These are phyloP conservation scores for Bisporella sp. DNA, from an alignment of 2,329 filamentous ascomycete genomes.

Conservation along the genomic window DNA sequence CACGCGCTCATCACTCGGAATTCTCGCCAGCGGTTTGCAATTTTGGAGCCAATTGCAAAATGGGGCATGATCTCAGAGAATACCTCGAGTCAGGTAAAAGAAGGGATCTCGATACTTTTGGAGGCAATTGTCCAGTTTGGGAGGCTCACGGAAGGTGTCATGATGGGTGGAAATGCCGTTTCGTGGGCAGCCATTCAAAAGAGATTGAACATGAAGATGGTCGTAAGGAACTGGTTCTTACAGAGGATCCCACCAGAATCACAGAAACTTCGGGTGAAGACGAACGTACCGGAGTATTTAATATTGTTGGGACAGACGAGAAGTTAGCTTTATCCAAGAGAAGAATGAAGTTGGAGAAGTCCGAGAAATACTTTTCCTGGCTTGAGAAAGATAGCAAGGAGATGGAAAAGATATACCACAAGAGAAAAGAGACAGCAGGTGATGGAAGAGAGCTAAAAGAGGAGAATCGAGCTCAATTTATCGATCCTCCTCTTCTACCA, in stretches of 20 bases:
- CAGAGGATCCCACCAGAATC: conserved; percentile 35
- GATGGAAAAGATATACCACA: conserved; percentile 40
- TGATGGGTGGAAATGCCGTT: conserved; percentile 91
- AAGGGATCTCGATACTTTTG: conserved; percentile 69
- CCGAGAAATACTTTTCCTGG: conserved; percentile 74
- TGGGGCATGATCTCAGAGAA: conserved; percentile 75
- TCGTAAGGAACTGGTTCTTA: conserved; percentile 70
- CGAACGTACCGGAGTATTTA: conserved; percentile 60
- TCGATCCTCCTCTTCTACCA: conserved; percentile 80
- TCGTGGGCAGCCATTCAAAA: conserved; percentile 78
- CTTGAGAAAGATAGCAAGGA: conserved; percentile 57
- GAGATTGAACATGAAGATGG: conserved; percentile 76
- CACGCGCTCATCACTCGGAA: conserved; percentile 63
- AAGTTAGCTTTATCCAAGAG: conserved; percentile 73
- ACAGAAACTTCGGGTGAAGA: conserved; percentile 31
- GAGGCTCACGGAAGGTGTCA: conserved; percentile 69
- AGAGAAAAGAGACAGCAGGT: conserved; percentile 31
- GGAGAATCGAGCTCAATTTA: conserved; percentile 72
- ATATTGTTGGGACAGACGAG: conserved; percentile 60
- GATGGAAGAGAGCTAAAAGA: conserved; percentile 35
- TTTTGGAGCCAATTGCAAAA: conserved; percentile 74
- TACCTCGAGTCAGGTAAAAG: conserved; percentile 80
- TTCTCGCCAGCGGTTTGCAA: conserved; percentile 70
- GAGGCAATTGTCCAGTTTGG: conserved; percentile 75
- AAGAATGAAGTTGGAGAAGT: conserved; percentile 61